Percentiles rank a stretch among this genome's conserved stretches.
phyloP scores from a whole-genome alignment of 805 yeast genomes.

The Dipodascus albidus region DNA sequence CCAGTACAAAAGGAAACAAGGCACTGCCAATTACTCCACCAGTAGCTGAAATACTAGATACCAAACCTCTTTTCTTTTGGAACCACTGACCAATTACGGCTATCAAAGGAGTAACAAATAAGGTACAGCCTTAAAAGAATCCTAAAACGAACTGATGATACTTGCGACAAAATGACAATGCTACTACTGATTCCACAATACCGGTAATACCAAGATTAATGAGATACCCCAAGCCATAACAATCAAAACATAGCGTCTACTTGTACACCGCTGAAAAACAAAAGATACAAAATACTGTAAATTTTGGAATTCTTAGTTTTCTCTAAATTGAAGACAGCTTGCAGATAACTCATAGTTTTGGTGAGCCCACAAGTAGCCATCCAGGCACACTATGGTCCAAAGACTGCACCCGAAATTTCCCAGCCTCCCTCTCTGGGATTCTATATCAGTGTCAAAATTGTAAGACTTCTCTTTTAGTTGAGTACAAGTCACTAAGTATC shows the following conservation, averaged over 20 bases:
- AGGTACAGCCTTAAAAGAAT: constrained; percentile 39
- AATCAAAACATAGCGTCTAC: constrained; percentile 43
- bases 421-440: constrained; percentile 35
- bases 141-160: constrained; percentile 51
- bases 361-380: constrained; percentile 51
- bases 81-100: constrained; percentile 57
- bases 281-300: constrained; percentile 21
- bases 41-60: constrained; percentile 49
- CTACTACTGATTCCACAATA: constrained; percentile 38
- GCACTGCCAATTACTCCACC: constrained; percentile 64
- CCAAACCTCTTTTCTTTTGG: constrained; percentile 41
- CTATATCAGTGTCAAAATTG: too few relatives aligned
- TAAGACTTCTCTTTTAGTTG: too few relatives aligned
- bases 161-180: constrained; percentile 36
- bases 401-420: constrained; percentile 41
- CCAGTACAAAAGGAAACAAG: constrained; percentile 43
- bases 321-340: constrained; percentile 48
- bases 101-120: constrained; percentile 40
- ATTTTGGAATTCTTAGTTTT: constrained; percentile 36
- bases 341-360: constrained; percentile 57
- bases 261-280: constrained; percentile 16
- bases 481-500: too few relatives aligned
- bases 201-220: constrained; percentile 35
- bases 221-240: constrained; percentile 39
- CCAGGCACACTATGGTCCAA: constrained; percentile 50